Conservation (phyloP, 2,329 filamentous ascomycete species). For the Nemania diffusa region DNA sequence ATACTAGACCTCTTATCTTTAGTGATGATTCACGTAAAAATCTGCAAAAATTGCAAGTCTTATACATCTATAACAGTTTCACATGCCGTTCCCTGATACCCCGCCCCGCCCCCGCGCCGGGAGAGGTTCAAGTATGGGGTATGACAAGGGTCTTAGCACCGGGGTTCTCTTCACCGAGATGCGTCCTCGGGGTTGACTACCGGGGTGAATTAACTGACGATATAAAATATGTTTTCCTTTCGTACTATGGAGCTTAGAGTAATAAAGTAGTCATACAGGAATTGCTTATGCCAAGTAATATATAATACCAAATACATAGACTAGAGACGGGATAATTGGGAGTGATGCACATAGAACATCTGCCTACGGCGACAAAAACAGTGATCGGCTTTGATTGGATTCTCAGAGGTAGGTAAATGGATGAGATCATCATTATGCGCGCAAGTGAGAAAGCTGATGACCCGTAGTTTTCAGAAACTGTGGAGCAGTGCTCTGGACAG, state of each 20-base stretch:
- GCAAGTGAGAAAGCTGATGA: neutral
- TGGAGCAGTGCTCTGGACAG: no score
- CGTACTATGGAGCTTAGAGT: no score
- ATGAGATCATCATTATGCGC: neutral
- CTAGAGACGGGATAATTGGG: no score
- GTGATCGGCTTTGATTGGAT: neutral
- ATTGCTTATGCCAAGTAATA: neutral
- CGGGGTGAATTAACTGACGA: no score
- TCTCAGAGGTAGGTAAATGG: neutral
- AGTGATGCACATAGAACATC: no score
- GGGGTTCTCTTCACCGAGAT: constrained; percentile 17
- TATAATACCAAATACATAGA: no score
- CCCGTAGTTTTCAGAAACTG: neutral
- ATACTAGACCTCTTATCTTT: neutral
- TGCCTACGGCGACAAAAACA: neutral
- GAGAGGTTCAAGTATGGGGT: neutral
- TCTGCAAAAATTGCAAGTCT: neutral
- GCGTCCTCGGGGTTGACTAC: neutral
- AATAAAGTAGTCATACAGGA: neutral
- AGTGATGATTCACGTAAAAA: neutral
- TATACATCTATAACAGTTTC: neutral
- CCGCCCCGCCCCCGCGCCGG: constrained; percentile 19
- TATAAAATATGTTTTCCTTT: no score
- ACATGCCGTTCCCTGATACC: constrained; percentile 9
- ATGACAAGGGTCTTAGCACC: constrained; percentile 13